phyloP scores from a whole-genome alignment of 371 early-diverging fungal species.

The Capillidium rhysosporum region DNA sequence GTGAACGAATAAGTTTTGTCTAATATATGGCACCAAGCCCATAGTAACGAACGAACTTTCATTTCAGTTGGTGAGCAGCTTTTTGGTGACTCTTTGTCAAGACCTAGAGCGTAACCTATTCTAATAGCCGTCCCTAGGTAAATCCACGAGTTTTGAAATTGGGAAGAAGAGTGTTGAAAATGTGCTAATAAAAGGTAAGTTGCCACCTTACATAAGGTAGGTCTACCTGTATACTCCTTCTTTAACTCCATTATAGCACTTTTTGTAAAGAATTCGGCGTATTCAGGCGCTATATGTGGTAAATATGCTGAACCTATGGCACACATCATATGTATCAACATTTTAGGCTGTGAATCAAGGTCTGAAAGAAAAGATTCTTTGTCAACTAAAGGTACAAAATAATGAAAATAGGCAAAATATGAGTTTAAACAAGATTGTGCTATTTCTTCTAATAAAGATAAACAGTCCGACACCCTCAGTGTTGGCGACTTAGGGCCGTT shows the following conservation, averaged over 20 bases:
- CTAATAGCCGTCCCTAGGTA: constrained; percentile 1
- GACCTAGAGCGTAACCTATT: neutral
- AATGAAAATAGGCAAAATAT: constrained; percentile 1
- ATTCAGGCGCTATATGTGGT: neutral
- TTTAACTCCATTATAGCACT: neutral
- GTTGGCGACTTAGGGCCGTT: neutral
- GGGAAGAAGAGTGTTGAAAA: neutral
- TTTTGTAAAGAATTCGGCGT: neutral
- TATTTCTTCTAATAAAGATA: neutral
- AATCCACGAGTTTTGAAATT: neutral
- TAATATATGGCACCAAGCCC: neutral
- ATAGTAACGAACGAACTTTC: neutral
- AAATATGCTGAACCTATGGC: neutral
- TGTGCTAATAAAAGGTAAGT: neutral
- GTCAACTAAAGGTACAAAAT: neutral
- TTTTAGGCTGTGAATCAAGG: neutral
- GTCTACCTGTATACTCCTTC: neutral
- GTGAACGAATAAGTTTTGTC: constrained; percentile 4
- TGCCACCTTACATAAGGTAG: neutral
- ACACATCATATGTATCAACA: constrained; percentile 1
- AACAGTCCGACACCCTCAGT: neutral
- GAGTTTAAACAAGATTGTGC: neutral
- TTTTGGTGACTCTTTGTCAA: neutral
- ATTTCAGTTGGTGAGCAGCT: neutral
- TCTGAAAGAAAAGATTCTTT: neutral